These are phyloP conservation scores for Rosa multiflora DNA, from an alignment of 306 rosid genomes.

Conservation along the genomic window DNA sequence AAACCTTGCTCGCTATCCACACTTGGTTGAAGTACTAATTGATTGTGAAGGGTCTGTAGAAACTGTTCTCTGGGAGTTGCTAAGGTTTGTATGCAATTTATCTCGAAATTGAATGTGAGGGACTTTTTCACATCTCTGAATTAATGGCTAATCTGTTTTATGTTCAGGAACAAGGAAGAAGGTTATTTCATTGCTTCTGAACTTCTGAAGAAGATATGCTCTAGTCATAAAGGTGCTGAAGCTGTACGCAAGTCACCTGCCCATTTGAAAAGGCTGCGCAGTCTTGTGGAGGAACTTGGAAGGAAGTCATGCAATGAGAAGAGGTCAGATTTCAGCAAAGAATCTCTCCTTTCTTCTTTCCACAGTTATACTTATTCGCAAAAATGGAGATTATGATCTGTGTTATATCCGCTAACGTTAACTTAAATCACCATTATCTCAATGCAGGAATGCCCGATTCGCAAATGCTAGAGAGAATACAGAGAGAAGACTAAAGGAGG, in stretches of 20 bases:
- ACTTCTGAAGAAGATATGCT: constrained; percentile 64
- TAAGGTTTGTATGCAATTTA: constrained; percentile 45
- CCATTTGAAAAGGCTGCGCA: constrained; percentile 57
- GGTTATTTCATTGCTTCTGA: constrained; percentile 73
- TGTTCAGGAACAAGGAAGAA: constrained; percentile 83
- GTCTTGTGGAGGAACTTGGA: constrained; percentile 68
- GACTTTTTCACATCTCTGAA: not conserved
- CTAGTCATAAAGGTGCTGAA: constrained; percentile 51
- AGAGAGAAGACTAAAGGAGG: constrained; percentile 74
- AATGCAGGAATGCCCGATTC: constrained; percentile 56
- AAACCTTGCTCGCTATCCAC: constrained; percentile 80
- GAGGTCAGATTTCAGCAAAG: constrained; percentile 45
- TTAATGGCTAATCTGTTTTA: not conserved
- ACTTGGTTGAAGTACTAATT: constrained; percentile 59
- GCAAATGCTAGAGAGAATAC: constrained; percentile 42
- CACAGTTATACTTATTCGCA: not conserved
- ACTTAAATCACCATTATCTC: not conserved
- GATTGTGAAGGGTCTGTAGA: constrained; percentile 52
- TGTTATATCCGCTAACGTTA: not conserved
- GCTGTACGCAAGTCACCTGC: constrained; percentile 59
- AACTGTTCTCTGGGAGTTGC: constrained; percentile 56
- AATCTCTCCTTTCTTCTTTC: not conserved
- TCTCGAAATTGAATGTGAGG: not conserved
- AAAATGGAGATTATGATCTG: not conserved
- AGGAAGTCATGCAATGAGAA: constrained; percentile 55